These are phyloP conservation scores for Erigeron philadelphicus DNA, from an alignment of 140 eudicot genomes.

Conservation along the genomic window DNA sequence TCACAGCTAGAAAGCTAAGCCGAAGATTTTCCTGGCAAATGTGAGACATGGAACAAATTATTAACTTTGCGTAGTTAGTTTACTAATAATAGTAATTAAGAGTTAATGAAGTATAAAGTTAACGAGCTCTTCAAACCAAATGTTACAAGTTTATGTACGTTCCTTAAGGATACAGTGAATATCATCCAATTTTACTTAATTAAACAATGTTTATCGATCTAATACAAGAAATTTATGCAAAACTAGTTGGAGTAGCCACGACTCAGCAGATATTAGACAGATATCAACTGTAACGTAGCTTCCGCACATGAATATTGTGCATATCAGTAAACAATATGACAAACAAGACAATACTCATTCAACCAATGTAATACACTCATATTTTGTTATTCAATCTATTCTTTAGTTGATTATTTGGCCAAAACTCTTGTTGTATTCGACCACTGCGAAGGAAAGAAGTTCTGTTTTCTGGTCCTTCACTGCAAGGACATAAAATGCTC, in stretches of 20 bases:
- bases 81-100: too few relatives aligned
- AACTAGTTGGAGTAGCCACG: too few relatives aligned
- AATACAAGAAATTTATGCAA: too few relatives aligned
- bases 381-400: neutral
- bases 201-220: too few relatives aligned
- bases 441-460: too few relatives aligned
- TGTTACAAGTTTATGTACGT: neutral
- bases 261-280: neutral
- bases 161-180: neutral
- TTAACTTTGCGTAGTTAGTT: neutral
- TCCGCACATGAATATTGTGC: neutral
- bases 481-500: too few relatives aligned
- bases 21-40: slow-evolving; percentile 24
- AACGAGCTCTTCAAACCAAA: neutral
- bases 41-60: neutral
- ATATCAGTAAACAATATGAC: neutral
- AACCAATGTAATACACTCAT: too few relatives aligned
- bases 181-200: neutral
- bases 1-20: slow-evolving; percentile 18
- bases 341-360: neutral
- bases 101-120: neutral
- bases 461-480: too few relatives aligned
- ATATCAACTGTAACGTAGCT: neutral
- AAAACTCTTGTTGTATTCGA: too few relatives aligned
- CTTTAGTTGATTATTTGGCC: neutral